Base-by-base conservation (phyloP, 148 eudicot genomes). In the Fagopyrum tataricum region DNA sequence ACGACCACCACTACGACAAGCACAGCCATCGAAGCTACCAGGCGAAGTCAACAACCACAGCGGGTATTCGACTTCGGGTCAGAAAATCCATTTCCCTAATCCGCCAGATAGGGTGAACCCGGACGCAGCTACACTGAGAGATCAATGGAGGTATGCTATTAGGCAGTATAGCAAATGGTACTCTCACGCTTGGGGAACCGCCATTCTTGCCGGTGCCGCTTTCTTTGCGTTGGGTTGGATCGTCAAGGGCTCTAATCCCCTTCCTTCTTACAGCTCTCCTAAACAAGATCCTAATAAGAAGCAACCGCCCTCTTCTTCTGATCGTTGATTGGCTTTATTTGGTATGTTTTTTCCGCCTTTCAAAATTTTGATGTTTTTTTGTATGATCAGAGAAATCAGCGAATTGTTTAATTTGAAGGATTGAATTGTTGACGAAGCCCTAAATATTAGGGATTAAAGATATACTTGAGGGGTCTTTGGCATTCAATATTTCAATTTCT, bases 131-230 rank as follows among this genome's bases (percentile, higher is more conserved):
- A 83, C 97, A 0, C 82, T 94, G 41, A 86, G 88, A 73, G 96
- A 91, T 31, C 98, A 93, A 74, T 93, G 98, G 98, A 84, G 78
- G 81, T 93, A 73, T 73, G 98, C 98, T 1, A 87, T 83, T 11
- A 84, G 82, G 77, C 97, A 91, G 80, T 93, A 91, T 86, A 88
- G 95, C 71, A 81, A 74, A 72, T 95, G 99, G 99, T 95, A 95
- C 76, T 88, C 97, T 12, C 93, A 90, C 31, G 99, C 99, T 15
- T 95, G 99, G 99, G 99, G 99, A 7, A 86, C 96, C 17, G 99
- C 99, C 69, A 95, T 92, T 67, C 85, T 95, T 40, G 99, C 99
- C 6, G 99, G 99, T 4, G 80, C 83, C 8, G 88, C 97, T 6
- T 92, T 92, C 76, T 95, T 90, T 75, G 99, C 99, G 40, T 89